These are phyloP conservation scores for Macrotyloma uniflorum DNA, from an alignment of 306 rosid genomes.

Conservation along the genomic window DNA sequence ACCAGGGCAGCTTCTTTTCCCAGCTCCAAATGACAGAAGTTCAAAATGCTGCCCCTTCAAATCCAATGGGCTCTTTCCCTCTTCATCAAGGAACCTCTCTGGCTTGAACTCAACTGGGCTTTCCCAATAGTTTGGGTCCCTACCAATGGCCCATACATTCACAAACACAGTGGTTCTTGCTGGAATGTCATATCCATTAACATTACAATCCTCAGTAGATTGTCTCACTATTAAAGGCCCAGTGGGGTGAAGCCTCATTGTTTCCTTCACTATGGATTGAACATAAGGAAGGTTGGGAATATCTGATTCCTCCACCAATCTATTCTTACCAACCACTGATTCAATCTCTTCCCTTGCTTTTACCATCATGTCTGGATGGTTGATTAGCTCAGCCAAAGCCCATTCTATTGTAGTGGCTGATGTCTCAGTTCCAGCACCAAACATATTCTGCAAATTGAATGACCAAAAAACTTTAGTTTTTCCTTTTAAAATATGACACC, in stretches of 20 bases:
- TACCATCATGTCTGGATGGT: slow-evolving; percentile 54
- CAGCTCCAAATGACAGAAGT: slow-evolving; percentile 46
- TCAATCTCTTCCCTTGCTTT: slow-evolving; percentile 65
- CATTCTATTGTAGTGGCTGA: slow-evolving; percentile 53
- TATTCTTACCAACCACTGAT: slow-evolving; percentile 51
- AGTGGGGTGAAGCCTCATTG: slow-evolving; percentile 75
- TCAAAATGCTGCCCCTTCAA: slow-evolving; percentile 67
- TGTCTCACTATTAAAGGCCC: slow-evolving; percentile 68
- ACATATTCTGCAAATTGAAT: slow-evolving; percentile 47
- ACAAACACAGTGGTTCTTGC: slow-evolving; percentile 54
- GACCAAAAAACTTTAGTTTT: not conserved
- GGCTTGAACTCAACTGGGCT: slow-evolving; percentile 63
- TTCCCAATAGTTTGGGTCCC: slow-evolving; percentile 64
- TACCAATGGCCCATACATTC: slow-evolving; percentile 71
- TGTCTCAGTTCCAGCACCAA: slow-evolving; percentile 62
- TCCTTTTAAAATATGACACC: not conserved
- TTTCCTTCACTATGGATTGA: slow-evolving; percentile 68
- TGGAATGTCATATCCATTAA: slow-evolving; percentile 59
- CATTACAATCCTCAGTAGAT: slow-evolving; percentile 45
- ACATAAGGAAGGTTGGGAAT: slow-evolving; percentile 61
- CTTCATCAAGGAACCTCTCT: slow-evolving; percentile 53
- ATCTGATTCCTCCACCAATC: slow-evolving; percentile 62
- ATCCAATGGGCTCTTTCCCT: slow-evolving; percentile 45
- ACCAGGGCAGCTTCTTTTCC: slow-evolving; percentile 76
- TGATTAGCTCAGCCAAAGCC: slow-evolving; percentile 64